Percentiles rank a stretch among this genome's conserved stretches.
These are phyloP conservation scores for Ceratorhiza oryzae-sativae DNA, from an alignment of 1,284 basidiomycete species.

Conservation along the genomic window DNA sequence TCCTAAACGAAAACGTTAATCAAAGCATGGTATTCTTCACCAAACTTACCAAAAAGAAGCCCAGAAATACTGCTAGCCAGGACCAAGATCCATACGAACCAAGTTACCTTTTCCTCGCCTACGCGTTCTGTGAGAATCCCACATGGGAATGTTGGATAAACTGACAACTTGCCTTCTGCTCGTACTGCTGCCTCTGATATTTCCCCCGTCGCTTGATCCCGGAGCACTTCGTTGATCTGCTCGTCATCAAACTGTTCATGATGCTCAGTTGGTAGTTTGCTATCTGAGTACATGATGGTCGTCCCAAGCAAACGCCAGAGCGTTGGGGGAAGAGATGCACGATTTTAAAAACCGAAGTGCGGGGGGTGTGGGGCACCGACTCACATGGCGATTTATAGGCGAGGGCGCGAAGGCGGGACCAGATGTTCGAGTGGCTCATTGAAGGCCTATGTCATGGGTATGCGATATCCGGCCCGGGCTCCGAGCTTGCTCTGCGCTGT, in stretches of 20 bases:
- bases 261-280: conserved; percentile 30
- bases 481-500: conserved; percentile 5
- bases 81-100: conserved; percentile 70
- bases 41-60: conserved; percentile 70
- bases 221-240: conserved; percentile 44
- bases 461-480: conserved; percentile 9
- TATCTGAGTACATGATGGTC: conserved; percentile 34
- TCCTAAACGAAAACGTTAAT: conserved; percentile 53
- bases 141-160: neutral
- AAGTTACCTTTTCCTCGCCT: conserved; percentile 68
- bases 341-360: conserved; percentile 13
- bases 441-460: conserved; percentile 34
- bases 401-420: conserved; percentile 37
- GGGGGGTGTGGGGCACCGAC: conserved; percentile 37
- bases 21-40: neutral
- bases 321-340: neutral
- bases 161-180: conserved; percentile 59
- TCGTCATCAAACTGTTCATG: conserved; percentile 28
- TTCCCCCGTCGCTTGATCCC: conserved; percentile 57
- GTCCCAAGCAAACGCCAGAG: neutral
- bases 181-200: conserved; percentile 67
- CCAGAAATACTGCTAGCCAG: conserved; percentile 69
- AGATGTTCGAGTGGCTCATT: conserved; percentile 28
- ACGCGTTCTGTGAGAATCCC: neutral
- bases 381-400: conserved; percentile 33